A percentile compares a stretch with the other conserved stretches of the same genome.
phyloP scores from a whole-genome alignment of 257 asterid species.

The Nicotiana undulata region DNA sequence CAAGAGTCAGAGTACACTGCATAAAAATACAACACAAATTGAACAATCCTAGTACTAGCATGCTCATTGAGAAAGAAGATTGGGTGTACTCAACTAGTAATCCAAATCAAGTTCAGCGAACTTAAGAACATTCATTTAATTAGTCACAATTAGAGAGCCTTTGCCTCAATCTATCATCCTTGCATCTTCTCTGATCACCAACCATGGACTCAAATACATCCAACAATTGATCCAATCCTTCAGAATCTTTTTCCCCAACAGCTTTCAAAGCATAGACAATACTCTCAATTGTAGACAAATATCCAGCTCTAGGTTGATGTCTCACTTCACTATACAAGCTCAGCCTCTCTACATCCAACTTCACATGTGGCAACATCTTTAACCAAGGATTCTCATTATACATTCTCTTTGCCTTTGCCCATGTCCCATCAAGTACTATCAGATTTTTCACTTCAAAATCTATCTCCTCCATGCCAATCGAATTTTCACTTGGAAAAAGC shows the following conservation, averaged over 20 bases:
- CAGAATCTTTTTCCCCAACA: constrained; percentile 40
- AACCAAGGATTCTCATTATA: constrained; percentile 90
- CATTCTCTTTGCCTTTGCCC: constrained; percentile 94
- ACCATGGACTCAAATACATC: constrained; percentile 84
- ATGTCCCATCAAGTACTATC: constrained; percentile 83
- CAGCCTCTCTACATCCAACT: constrained; percentile 40
- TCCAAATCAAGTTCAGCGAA: background rate
- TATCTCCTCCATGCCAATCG: constrained; percentile 35
- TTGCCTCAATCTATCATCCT: constrained; percentile 46
- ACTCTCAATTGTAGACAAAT: constrained; percentile 88
- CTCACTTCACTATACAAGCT: constrained; percentile 91
- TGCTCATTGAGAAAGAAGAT: background rate
- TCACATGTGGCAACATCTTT: constrained; percentile 66
- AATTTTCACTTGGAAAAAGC: constrained; percentile 63
- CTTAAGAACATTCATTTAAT: background rate
- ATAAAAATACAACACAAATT: background rate
- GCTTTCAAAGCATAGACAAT: constrained; percentile 81
- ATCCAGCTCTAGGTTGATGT: constrained; percentile 76
- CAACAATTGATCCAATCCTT: constrained; percentile 60
- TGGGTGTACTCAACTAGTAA: background rate
- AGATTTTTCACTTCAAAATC: constrained; percentile 58
- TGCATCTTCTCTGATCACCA: constrained; percentile 74
- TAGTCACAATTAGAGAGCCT: constrained; percentile 6
- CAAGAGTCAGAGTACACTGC: background rate
- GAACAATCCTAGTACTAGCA: background rate